A percentile compares a stretch with the other conserved stretches of the same genome.
These are phyloP conservation scores for Skeletonema tropicum DNA, from an alignment of 108 stramenopile genomes.

Conservation along the genomic window DNA sequence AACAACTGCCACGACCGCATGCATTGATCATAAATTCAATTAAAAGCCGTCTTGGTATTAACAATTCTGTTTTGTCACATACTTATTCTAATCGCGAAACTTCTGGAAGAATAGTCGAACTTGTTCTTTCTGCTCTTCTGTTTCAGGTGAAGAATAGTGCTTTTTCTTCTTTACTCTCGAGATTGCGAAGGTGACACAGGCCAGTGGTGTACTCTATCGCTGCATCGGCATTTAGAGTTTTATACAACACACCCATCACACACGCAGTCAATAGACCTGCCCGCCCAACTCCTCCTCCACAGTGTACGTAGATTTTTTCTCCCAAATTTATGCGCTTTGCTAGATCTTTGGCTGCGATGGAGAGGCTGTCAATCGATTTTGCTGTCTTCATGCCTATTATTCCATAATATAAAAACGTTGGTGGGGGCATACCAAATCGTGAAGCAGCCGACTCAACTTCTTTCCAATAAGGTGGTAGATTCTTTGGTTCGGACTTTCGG, in stretches of 20 bases:
- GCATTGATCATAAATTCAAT: not conserved
- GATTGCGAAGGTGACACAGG: slow-evolving; percentile 6
- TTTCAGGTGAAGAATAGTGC: slow-evolving; percentile 21
- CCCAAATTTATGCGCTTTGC: slow-evolving; percentile 17
- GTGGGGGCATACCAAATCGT: not conserved
- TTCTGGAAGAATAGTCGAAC: slow-evolving; percentile 12
- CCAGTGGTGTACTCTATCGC: slow-evolving; percentile 11
- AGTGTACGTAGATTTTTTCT: slow-evolving; percentile 37
- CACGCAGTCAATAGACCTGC: slow-evolving; percentile 19
- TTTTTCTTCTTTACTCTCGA: not conserved
- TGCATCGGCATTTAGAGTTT: slow-evolving; percentile 11
- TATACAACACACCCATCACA: slow-evolving; percentile 16
- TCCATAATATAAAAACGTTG: slow-evolving; percentile 33
- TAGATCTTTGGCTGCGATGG: not conserved
- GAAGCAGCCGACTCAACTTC: slow-evolving; percentile 1
- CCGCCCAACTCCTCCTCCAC: slow-evolving; percentile 25
- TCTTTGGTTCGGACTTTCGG: slow-evolving; percentile 3
- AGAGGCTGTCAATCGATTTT: slow-evolving; percentile 16
- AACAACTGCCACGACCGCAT: not conserved
- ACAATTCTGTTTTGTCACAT: too few relatives aligned
- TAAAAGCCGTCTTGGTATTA: not conserved
- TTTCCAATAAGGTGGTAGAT: slow-evolving; percentile 15
- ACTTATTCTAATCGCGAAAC: not conserved
- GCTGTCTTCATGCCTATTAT: slow-evolving; percentile 14
- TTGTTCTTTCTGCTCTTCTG: slow-evolving; percentile 31